Evolutionary conservation across 345 rosid genomes (phyloP).

Genomic region (Arabidopsis arenosa): DNA sequence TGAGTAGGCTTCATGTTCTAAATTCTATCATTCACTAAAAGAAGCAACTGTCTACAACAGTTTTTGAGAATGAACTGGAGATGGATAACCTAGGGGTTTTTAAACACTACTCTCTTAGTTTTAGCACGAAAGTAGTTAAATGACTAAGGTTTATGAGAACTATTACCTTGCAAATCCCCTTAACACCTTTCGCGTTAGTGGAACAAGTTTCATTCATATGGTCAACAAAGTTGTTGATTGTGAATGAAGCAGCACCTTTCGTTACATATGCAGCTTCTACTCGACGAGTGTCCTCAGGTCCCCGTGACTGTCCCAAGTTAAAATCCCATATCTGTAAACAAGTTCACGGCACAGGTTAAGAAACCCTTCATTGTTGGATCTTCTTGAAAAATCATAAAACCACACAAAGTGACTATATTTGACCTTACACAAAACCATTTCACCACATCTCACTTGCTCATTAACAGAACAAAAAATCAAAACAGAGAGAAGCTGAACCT

Average conservation of each 20-base stretch:
- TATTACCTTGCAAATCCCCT: conserved; percentile 49
- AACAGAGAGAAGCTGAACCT: conserved; percentile 51
- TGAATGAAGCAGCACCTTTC: conserved; percentile 50
- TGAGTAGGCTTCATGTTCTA: neutral
- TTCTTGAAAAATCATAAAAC: conserved; percentile 5
- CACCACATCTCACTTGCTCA: conserved; percentile 4
- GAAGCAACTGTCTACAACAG: neutral
- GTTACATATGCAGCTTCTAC: conserved; percentile 52
- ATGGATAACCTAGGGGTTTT: neutral
- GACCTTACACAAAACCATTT: neutral
- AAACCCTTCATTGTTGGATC: neutral
- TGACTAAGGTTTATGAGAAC: neutral
- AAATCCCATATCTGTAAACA: conserved; percentile 89
- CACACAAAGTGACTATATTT: neutral
- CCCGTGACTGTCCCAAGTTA: conserved; percentile 63
- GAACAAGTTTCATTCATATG: conserved; percentile 55
- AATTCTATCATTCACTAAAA: neutral
- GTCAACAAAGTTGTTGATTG: conserved; percentile 57
- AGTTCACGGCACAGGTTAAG: conserved; percentile 4
- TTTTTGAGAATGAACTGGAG: neutral
- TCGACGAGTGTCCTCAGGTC: conserved; percentile 52
- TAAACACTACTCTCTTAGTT: neutral
- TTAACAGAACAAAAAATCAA: conserved; percentile 17
- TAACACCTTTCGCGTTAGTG: conserved; percentile 48
- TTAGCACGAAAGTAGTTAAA: neutral